A percentile compares a stretch with the other conserved stretches of the same genome.
Conservation (phyloP, 176 grass and related monocot species). For the Rhynchospora breviuscula region DNA sequence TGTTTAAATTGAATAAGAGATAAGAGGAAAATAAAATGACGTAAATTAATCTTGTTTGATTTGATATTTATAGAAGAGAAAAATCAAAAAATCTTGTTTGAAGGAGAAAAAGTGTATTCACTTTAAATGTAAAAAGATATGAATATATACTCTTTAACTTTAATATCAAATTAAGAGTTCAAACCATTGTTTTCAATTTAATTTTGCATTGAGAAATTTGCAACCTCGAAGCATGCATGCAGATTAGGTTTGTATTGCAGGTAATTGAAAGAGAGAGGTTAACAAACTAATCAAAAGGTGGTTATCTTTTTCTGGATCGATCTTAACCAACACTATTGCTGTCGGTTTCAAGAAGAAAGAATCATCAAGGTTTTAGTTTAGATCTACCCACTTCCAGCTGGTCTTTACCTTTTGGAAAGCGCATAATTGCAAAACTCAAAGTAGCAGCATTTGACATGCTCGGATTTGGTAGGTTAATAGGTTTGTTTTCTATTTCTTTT, state of each 20-base stretch:
- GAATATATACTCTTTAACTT: too few relatives aligned
- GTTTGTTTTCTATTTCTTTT: background rate
- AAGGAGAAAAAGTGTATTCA: too few relatives aligned
- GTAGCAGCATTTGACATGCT: background rate
- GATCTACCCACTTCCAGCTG: slow-evolving; percentile 18
- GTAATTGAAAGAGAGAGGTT: background rate
- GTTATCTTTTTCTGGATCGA: slow-evolving; percentile 18
- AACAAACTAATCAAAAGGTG: slow-evolving; percentile 23
- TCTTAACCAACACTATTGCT: slow-evolving; percentile 5
- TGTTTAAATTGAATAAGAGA: too few relatives aligned
- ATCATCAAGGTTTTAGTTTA: background rate
- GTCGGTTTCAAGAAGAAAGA: slow-evolving; percentile 12
- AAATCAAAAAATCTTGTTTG: too few relatives aligned
- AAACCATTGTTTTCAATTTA: background rate
- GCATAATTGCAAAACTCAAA: background rate
- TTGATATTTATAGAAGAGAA: too few relatives aligned
- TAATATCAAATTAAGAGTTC: too few relatives aligned
- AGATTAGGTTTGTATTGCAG: background rate
- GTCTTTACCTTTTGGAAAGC: background rate
- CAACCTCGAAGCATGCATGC: background rate
- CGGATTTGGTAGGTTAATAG: background rate
- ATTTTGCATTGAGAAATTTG: background rate
- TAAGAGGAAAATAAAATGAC: too few relatives aligned
- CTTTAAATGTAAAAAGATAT: too few relatives aligned
- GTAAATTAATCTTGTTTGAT: too few relatives aligned